Conservation (phyloP, 805 yeast genomes). For the Teunomyces cretensis region DNA sequence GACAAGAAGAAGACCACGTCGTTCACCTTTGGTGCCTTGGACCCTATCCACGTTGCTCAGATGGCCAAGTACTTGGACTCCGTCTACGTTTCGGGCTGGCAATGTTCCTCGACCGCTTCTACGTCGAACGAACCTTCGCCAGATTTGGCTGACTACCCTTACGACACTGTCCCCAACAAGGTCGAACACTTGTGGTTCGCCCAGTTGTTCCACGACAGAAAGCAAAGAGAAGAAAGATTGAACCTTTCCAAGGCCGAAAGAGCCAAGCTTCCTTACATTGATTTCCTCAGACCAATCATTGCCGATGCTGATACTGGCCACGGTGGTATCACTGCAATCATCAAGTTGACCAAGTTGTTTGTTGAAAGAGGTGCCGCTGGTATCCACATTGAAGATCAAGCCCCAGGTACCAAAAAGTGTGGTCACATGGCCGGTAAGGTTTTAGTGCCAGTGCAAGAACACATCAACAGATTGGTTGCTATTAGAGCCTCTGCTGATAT, state of each 20-base stretch:
- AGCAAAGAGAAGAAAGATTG: constrained; percentile 85
- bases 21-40: constrained; percentile 92
- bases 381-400: constrained; percentile 97
- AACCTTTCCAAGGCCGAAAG: constrained; percentile 62
- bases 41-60: constrained; percentile 93
- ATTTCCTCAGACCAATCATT: constrained; percentile 89
- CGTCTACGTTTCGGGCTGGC: constrained; percentile 97
- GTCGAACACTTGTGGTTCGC: constrained; percentile 97
- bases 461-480: constrained; percentile 89
- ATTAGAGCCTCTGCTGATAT: constrained; percentile 95
- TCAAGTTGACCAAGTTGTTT: constrained; percentile 92
- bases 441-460: constrained; percentile 95
- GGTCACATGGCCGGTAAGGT: constrained; percentile 99
- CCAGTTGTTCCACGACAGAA: constrained; percentile 95
- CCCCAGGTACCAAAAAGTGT: constrained; percentile 97
- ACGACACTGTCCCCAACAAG: constrained; percentile 98
- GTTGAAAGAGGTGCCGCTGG: constrained; percentile 99
- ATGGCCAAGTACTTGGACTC: constrained; percentile 96
- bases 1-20: constrained; percentile 71
- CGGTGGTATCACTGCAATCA: constrained; percentile 96
- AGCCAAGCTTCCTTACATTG: constrained; percentile 69
- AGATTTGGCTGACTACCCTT: constrained; percentile 97
- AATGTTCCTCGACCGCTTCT: constrained; percentile 96
- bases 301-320: constrained; percentile 99
- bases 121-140: constrained; percentile 98